Base-by-base conservation (phyloP, 257 asterid genomes). In the Nicotiana benthamiana region DNA sequence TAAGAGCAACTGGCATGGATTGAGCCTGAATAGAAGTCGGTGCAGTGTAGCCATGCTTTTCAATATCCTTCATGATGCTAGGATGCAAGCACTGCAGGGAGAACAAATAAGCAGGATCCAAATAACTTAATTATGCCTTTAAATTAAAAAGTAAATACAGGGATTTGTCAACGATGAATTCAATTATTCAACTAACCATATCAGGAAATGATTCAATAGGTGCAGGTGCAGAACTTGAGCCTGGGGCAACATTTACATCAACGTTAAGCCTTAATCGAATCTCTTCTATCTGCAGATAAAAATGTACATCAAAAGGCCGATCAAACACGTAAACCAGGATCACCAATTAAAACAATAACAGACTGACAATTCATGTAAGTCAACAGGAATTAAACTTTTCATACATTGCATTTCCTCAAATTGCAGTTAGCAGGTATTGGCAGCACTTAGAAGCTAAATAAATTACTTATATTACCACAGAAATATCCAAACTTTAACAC, bases 1-100 rank as follows among this genome's bases (percentile, higher is more conserved):
- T 91, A 12, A 94, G 93, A 80, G 97, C 97, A 75, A 94, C 90
- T 68, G 98, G 97, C 97, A 94, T 90, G 88, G 97, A 91, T 83
- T 94, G 98, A 80, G 97, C 93, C 87, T 94, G 98, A 85, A 94
- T 92, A 27, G 97, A 85, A 48, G 98, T 94, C 1, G 98, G 98
- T 15, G 92, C 88, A 57, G 95, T 89, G 83, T 94, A 94, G 80
- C 89, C 94, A 81, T 94, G 98, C 86, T 85, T 87, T 63, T 92
- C 89, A 78, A 94, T 90, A 90, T 94, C 94, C 83, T 90, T 85
- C 95, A 91, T 88, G 83, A 92, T 91, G 84, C 92, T 92, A 12
- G 86, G 80, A 54, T 91, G 90, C 90, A 94, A 90, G 84, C 91
- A 87, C 98, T 92, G 91, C 87, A 86, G 27, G 72, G 53, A 81